Conservation (phyloP, 495 filamentous ascomycete species). For the Peziza echinospora region DNA sequence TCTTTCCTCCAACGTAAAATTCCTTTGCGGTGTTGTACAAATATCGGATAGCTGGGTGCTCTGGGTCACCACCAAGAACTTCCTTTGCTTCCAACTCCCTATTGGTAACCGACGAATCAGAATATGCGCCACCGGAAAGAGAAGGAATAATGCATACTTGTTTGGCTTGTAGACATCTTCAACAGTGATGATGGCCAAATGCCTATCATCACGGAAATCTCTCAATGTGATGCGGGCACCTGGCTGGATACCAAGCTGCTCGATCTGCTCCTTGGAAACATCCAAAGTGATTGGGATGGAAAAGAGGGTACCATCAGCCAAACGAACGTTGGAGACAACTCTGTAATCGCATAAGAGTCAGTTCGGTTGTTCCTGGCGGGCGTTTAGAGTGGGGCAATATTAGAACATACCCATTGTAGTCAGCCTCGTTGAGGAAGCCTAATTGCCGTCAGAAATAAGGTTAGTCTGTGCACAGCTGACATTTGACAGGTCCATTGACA, state of each 20-base stretch:
- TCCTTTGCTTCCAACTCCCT: conserved; percentile 75
- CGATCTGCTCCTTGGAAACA: conserved; percentile 47
- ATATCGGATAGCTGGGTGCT: conserved; percentile 82
- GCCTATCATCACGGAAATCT: conserved; percentile 88
- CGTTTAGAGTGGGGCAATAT: too few relatives aligned
- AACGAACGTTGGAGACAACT: conserved; percentile 67
- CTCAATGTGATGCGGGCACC: conserved; percentile 68
- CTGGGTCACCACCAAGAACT: conserved; percentile 85
- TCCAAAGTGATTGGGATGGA: conserved; percentile 94
- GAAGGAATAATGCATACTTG: conserved; percentile 42
- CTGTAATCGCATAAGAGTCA: conserved; percentile 24
- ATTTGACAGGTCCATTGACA: too few relatives aligned
- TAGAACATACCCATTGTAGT: conserved; percentile 68
- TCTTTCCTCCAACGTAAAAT: conserved; percentile 84
- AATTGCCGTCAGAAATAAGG: too few relatives aligned
- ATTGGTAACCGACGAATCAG: too few relatives aligned
- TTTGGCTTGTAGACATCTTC: conserved; percentile 92
- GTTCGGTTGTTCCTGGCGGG: not conserved
- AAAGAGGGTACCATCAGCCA: conserved; percentile 80
- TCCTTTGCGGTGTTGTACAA: conserved; percentile 59
- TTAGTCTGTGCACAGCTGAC: too few relatives aligned
- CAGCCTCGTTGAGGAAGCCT: conserved; percentile 95
- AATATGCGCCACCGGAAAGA: not conserved
- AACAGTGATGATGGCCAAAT: conserved; percentile 84
- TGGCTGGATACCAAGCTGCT: conserved; percentile 47